Base-by-base conservation (phyloP, 805 yeast genomes). In the Zygosaccharomyces kombuchaensis region DNA sequence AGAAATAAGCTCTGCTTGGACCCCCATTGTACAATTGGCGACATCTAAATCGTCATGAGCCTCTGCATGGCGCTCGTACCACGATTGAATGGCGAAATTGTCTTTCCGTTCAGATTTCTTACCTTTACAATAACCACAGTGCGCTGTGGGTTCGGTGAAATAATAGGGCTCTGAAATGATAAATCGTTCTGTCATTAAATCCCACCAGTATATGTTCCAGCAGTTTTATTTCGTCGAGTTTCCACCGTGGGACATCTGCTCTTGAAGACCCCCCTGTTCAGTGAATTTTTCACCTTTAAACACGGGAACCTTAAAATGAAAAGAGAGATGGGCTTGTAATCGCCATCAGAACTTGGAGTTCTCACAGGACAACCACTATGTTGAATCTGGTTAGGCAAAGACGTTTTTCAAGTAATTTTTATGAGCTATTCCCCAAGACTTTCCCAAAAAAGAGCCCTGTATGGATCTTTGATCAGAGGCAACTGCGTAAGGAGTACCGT, bases 81-180 rank as follows among this genome's bases (percentile, higher is more conserved):
- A 68, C 9, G 76, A 66, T 13, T 62, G 59, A 26, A 74, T 53
- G 6, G 78, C 65, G 50, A 63, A 70, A 21, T 69, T 67, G 29
- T 66, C 67, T 14, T 59, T 61, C 43, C 75, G 70, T 2, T 68
- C 66, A 29, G 66, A 63, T 25, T 62, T 65, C 48, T 76, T 72
- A n/a, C 77, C 76, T 26, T 73, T 69, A 57, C 96, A 87, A 60
- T 87, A 87, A 0, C 96, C 96, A 63, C 96, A 87, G 10, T 74
- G 69, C 1, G 58, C 51, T 16, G 51, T 55, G 7, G 59, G 45
- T 36, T 72, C 73, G 1, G 62, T 56, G 22, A 75, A 58, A 60
- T 75, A 75, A 45, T 73, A 50, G 1, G 82, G 81, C 23, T 66
- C 56, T 3, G 78, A 61, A 5, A 76, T 52, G 3, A 76, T 64